Percentiles rank a stretch among this genome's conserved stretches.
Evolutionary conservation across 192 early-diverging fungal species (phyloP).

Genomic region (Coemansia sp.): DNA sequence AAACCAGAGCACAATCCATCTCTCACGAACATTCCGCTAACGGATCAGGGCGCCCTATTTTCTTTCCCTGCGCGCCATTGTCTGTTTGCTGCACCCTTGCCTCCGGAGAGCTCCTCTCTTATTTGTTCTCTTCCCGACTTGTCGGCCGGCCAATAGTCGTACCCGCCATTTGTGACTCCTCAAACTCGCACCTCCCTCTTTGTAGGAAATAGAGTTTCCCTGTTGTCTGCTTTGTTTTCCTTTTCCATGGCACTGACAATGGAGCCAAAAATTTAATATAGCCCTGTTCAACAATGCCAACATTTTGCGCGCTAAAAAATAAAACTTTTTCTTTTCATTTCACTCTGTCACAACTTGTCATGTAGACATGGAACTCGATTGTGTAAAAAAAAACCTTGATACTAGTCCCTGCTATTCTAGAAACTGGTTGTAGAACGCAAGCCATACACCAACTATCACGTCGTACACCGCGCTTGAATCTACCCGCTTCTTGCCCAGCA

Average conservation of each 20-base stretch:
- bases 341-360: too few relatives aligned
- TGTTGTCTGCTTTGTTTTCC: too few relatives aligned
- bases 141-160: not conserved
- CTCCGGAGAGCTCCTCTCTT: not conserved
- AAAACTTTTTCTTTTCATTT: not conserved
- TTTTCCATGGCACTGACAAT: not conserved
- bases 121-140: not conserved
- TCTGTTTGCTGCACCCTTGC: not conserved
- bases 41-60: not conserved
- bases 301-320: not conserved
- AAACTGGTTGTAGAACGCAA: conserved; percentile 10
- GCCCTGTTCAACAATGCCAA: not conserved
- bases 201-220: not conserved
- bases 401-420: not conserved
- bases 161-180: not conserved
- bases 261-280: not conserved
- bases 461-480: conserved; percentile 1
- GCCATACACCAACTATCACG: conserved; percentile 8
- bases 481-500: not conserved
- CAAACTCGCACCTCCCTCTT: not conserved
- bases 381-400: too few relatives aligned
- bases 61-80: not conserved
- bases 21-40: not conserved
- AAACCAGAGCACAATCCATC: not conserved
- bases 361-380: not conserved